phyloP scores from a whole-genome alignment of 2,329 filamentous ascomycete genomes.

The Macroventuria anomochaeta region DNA sequence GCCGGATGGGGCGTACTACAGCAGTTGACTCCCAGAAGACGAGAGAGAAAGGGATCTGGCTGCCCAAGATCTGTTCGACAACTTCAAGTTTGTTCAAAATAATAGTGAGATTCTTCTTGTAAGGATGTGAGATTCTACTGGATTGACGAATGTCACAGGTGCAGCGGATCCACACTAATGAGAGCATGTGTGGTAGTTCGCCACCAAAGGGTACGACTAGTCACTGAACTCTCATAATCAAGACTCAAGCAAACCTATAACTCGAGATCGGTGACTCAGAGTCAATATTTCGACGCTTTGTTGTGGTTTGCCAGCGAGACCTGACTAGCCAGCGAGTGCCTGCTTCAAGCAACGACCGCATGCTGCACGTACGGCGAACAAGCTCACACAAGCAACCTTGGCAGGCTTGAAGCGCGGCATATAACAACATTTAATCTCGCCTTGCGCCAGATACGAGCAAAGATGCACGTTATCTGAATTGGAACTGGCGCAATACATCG shows the following conservation, averaged over 20 bases:
- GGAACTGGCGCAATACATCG: conserved; percentile 9
- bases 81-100: not conserved
- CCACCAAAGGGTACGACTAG: no score
- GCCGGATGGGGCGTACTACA: conserved; percentile 23
- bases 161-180: no score
- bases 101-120: not conserved
- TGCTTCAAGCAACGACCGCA: not conserved
- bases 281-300: no score
- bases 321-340: no score
- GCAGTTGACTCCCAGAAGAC: conserved; percentile 6
- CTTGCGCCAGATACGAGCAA: not conserved
- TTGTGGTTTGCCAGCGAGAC: no score
- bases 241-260: no score
- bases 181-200: no score
- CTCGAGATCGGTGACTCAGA: no score
- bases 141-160: no score
- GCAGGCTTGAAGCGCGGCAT: not conserved
- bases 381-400: conserved; percentile 20
- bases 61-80: not conserved
- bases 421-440: not conserved
- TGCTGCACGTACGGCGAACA: conserved; percentile 5
- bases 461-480: conserved; percentile 1
- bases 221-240: no score
- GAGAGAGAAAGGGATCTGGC: not conserved
- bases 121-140: no score